Conservation (phyloP, 108 stramenopile species). For the Nannochloropsis gaditana region DNA sequence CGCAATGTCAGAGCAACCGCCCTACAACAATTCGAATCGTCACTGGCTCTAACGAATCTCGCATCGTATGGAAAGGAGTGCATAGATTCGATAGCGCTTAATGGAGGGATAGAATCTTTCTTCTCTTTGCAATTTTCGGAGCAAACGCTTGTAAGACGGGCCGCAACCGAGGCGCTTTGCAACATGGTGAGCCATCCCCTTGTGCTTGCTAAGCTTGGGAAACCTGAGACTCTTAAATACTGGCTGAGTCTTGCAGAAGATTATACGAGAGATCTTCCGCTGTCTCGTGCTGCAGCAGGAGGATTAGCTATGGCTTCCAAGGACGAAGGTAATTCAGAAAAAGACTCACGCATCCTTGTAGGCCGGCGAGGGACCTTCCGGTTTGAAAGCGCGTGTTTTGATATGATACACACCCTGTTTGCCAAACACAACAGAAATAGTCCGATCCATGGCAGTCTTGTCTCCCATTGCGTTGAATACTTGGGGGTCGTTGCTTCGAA, state of each 20-base stretch:
- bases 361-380: too few species aligned
- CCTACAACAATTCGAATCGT: background rate
- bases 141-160: background rate
- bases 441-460: background rate
- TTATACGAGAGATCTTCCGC: background rate
- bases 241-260: slow-evolving; percentile 1
- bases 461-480: background rate
- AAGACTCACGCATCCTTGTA: too few species aligned
- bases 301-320: background rate
- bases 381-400: too few species aligned
- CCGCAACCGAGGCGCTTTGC: slow-evolving; percentile 3
- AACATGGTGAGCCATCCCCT: background rate
- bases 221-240: slow-evolving; percentile 15
- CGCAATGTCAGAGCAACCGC: background rate
- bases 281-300: background rate
- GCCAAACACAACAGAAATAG: background rate
- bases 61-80: background rate
- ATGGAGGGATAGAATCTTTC: background rate
- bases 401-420: background rate
- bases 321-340: background rate
- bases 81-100: background rate
- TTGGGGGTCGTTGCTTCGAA: background rate
- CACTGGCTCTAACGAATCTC: background rate
- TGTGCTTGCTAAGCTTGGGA: background rate
- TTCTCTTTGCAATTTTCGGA: background rate